Evolutionary conservation across 2,329 filamentous ascomycete species (phyloP), one percentile per base, ranked within the genome.

Genomic region (Cladosporium sp.): DNA sequence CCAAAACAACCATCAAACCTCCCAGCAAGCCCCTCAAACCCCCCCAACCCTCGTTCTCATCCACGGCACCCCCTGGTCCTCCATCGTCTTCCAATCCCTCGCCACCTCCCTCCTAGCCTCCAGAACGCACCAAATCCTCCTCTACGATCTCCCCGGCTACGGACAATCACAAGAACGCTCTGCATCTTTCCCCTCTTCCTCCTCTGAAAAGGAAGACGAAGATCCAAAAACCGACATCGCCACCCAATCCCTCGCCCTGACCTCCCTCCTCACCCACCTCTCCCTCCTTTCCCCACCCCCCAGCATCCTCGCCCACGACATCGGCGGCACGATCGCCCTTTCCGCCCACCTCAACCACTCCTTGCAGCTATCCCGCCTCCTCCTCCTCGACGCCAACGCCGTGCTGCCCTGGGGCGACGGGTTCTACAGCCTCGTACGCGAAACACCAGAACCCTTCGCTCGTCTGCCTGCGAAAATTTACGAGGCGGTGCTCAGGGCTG

Each of bases 11-110:
- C 29, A 17, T 11, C 24, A 60, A 7, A 47, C 11, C 68, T 61
- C 37, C 54, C 29, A 17, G 7, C 24, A 60, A 7, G 47, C 11
- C 68, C 61, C 37, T 8, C 13, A 20, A 61, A 70, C 24, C 62
- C 55, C 52, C 72, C 66, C 47, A 18, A 64, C 64, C 0, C 38
- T 75, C 0, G 71, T 76, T 11, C 74, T 76, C 32, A 58, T 76
- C 7, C 74, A 76, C 51, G 73, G 74, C 47, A 77, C 74, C 0
- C 74, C 74, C 0, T 76, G 73, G 73, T 74, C 72, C 2, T 74
- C 70, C 1, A 56, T 51, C 0, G 63, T 75, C 7, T 76, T 71
- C 70, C 41, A 52, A 0, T 59, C 63, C 1, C 65, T 70, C 15
- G 70, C 69, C 1, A 53, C 62, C 24, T 58, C 70, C 2, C 57